Base-by-base conservation (phyloP, 371 early-diverging fungal genomes). In the Dichotomocladium elegans region DNA sequence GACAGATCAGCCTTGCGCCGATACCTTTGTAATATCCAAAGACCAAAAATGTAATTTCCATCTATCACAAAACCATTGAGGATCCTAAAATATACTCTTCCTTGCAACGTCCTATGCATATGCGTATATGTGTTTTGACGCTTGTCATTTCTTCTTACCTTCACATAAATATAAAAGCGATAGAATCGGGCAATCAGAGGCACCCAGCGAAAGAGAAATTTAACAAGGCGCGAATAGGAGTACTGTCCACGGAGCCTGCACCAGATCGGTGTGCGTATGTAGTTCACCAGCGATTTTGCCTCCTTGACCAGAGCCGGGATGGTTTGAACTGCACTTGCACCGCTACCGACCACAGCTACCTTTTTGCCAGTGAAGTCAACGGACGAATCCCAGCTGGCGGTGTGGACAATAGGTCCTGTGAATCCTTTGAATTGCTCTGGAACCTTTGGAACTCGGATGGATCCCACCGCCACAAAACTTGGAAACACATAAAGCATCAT, bases 201-300 rank as follows among this genome's bases (percentile, higher is more conserved):
- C 14, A 65, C 27, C 42, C 43, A 58, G 2, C 45, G 34, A 30
- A 65, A 65, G 0, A 65, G 2, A 2, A 43, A 26, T 43, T 58
- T 65, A 21, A 57, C 35, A n/a, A 53, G 19, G 14, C 31, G 15
- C 11, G 58, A 35, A 22, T 57, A 57, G 5, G 45, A 41, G 24
- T 50, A 57, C 17, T 57, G 57, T 21, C 42, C 49, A 46, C 72
- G 64, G 2, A 74, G 77, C 15, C 63, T 11, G 17, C 77, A 55
- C 64, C 76, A 80, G n/a, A 68, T 64, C 4, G 83, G 75, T 2
- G 82, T 79, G 10, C 83, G 73, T 43, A 81, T 81, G 51, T 75
- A 85, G 29, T 64, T 72, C 47, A 70, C 64, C 11, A 85, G 54
- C n/a, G 57, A 60, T 21, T 55, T 59, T n/a, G 66, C 80, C 26